A percentile compares a stretch with the other conserved stretches of the same genome.
These are phyloP conservation scores for Chlamydomonas schloesseri DNA, from an alignment of 139 green algal species.

Conservation along the genomic window DNA sequence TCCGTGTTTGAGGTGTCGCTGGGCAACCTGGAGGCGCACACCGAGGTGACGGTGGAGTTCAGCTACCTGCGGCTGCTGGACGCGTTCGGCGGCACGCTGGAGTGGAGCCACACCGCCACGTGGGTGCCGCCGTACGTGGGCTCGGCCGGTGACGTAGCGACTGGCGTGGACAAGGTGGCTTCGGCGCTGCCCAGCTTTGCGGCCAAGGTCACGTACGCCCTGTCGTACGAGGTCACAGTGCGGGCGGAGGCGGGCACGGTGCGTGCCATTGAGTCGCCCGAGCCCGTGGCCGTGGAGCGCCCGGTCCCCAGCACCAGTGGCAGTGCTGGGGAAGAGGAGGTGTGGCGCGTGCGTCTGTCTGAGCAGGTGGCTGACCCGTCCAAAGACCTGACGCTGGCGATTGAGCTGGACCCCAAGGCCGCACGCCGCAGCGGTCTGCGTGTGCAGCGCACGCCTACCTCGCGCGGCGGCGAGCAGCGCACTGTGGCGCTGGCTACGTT, in stretches of 20 bases:
- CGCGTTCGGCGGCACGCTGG: constrained; percentile 38
- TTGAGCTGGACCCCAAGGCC: constrained; percentile 30
- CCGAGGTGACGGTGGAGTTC: constrained; percentile 35
- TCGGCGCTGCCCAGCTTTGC: constrained; percentile 14
- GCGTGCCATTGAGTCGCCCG: constrained; percentile 18
- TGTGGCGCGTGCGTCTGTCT: not conserved
- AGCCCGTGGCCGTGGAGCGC: not conserved
- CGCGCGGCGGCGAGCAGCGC: not conserved
- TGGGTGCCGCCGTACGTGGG: constrained; percentile 56
- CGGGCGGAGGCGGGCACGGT: constrained; percentile 19
- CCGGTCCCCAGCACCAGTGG: too few species aligned
- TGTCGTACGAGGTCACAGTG: constrained; percentile 40
- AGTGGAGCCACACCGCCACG: constrained; percentile 56
- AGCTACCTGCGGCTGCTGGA: constrained; percentile 56
- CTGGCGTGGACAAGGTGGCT: not conserved
- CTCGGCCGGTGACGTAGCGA: not conserved
- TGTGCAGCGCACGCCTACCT: constrained; percentile 19
- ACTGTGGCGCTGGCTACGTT: constrained; percentile 52
- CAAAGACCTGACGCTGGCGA: constrained; percentile 51
- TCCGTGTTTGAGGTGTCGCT: constrained; percentile 50
- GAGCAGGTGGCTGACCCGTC: constrained; percentile 35
- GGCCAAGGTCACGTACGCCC: constrained; percentile 36
- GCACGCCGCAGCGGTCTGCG: constrained; percentile 3
- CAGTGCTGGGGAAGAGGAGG: too few species aligned
- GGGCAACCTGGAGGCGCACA: constrained; percentile 54